Percentiles rank a stretch among this genome's conserved stretches.
phyloP scores from a whole-genome alignment of 148 eudicot genomes.

The Vaccinium vitisidaea region DNA sequence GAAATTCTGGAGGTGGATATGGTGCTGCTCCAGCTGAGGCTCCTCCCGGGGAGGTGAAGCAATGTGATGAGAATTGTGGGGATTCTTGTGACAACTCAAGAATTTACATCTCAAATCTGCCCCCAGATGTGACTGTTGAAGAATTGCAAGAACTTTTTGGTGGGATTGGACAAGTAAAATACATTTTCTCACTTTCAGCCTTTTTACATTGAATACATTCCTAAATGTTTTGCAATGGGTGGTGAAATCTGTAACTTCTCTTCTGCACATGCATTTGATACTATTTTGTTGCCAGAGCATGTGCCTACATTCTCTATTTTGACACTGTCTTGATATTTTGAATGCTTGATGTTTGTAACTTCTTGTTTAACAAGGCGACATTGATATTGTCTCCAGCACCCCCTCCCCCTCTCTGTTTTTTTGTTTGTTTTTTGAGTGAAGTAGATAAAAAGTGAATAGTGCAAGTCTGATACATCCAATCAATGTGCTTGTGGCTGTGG shows the following conservation, averaged over 20 bases:
- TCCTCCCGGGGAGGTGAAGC: constrained; percentile 72
- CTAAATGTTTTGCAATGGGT: background rate
- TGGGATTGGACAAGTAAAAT: constrained; percentile 87
- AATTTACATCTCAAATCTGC: constrained; percentile 91
- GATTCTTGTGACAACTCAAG: constrained; percentile 85
- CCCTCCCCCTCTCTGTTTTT: background rate
- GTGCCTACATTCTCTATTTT: background rate
- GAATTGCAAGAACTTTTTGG: constrained; percentile 90
- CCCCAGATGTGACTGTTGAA: constrained; percentile 78
- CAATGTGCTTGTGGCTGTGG: background rate
- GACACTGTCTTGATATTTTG: background rate
- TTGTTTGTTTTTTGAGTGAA: background rate
- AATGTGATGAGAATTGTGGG: constrained; percentile 84
- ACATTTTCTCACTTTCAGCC: constrained; percentile 4
- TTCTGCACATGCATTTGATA: too few relatives aligned
- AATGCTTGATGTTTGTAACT: background rate
- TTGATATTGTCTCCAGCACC: too few relatives aligned
- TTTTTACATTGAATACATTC: background rate
- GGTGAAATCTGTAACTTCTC: background rate
- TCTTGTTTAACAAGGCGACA: too few relatives aligned
- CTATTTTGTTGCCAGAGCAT: too few relatives aligned
- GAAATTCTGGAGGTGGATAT: constrained; percentile 47
- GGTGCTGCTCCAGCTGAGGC: constrained; percentile 53
- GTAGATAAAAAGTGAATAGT: background rate
- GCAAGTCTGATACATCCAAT: background rate